Conservation (phyloP, 2,329 filamentous ascomycete genomes). For the Xylaria sp. region DNA sequence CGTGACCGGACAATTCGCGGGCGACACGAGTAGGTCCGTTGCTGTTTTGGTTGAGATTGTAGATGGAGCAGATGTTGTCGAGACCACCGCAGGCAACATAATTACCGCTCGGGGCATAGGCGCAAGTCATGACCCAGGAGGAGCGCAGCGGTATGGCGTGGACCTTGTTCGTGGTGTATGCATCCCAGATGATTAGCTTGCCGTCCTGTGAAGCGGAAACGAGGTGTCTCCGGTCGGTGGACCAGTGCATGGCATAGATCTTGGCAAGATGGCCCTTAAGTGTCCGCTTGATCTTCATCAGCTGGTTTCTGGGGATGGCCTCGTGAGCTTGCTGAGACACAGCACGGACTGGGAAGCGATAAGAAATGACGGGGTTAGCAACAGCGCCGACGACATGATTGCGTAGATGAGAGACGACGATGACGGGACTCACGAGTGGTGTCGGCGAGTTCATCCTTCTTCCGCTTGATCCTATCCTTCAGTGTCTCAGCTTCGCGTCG, state of each 20-base stretch:
- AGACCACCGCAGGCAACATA: constrained; percentile 97
- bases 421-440: constrained; percentile 73
- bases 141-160: constrained; percentile 96
- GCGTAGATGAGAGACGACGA: not conserved
- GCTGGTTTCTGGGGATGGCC: constrained; percentile 77
- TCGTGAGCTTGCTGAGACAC: constrained; percentile 92
- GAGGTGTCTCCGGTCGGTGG: constrained; percentile 91
- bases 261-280: constrained; percentile 97
- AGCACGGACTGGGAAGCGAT: constrained; percentile 64
- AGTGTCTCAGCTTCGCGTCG: constrained; percentile 95
- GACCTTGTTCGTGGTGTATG: constrained; percentile 99
- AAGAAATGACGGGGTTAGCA: constrained; percentile 10
- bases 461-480: constrained; percentile 98
- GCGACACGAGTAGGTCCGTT: constrained; percentile 97
- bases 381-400: constrained; percentile 2
- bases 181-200: constrained; percentile 99
- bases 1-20: constrained; percentile 91
- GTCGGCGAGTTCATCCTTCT: constrained; percentile 99
- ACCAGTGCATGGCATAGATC: constrained; percentile 99
- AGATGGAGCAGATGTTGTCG: constrained; percentile 99
- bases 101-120: constrained; percentile 96
- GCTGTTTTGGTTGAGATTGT: constrained; percentile 89
- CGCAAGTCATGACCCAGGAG: constrained; percentile 99
- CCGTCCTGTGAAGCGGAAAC: constrained; percentile 98
- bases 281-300: constrained; percentile 96